phyloP scores from a whole-genome alignment of 108 stramenopile genomes.

The Aurantiochytrium sp. region DNA sequence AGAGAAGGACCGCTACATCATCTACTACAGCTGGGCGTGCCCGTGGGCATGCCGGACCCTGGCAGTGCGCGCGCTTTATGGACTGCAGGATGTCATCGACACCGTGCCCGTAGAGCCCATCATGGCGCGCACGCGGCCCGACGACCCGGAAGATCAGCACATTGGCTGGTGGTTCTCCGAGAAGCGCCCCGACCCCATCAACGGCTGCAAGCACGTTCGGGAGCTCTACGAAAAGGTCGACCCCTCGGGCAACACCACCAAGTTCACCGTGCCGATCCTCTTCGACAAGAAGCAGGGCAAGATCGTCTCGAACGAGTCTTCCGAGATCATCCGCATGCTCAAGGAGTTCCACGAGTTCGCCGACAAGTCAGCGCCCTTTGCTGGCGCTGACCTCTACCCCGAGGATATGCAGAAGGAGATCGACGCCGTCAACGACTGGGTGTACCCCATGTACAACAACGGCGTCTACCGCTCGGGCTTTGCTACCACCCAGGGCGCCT shows the following conservation, averaged over 20 bases:
- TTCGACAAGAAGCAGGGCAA: constrained; percentile 85
- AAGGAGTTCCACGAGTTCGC: constrained; percentile 83
- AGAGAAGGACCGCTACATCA: constrained; percentile 54
- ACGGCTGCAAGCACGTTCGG: constrained; percentile 62
- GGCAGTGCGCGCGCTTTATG: constrained; percentile 76
- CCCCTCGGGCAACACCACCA: constrained; percentile 56
- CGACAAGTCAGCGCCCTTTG: constrained; percentile 34
- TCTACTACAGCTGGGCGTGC: constrained; percentile 60
- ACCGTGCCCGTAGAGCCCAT: constrained; percentile 73
- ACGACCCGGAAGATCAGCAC: constrained; percentile 71
- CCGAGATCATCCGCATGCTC: constrained; percentile 93
- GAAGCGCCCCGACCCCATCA: constrained; percentile 60
- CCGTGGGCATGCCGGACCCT: constrained; percentile 72
- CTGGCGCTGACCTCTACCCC: constrained; percentile 81
- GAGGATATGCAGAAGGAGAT: constrained; percentile 65
- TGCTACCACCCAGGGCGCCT: constrained; percentile 81
- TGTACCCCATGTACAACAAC: constrained; percentile 85
- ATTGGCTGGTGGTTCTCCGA: constrained; percentile 85
- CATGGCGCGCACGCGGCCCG: constrained; percentile 74
- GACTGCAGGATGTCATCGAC: constrained; percentile 78
- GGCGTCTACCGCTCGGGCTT: constrained; percentile 96
- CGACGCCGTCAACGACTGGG: constrained; percentile 78
- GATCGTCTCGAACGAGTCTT: constrained; percentile 95
- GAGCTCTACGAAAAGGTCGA: constrained; percentile 74
- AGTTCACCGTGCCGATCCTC: constrained; percentile 91